A percentile compares a stretch with the other conserved stretches of the same genome.
Conservation (phyloP, 768 basidiomycete species). For the Leccinum barrowsii region DNA sequence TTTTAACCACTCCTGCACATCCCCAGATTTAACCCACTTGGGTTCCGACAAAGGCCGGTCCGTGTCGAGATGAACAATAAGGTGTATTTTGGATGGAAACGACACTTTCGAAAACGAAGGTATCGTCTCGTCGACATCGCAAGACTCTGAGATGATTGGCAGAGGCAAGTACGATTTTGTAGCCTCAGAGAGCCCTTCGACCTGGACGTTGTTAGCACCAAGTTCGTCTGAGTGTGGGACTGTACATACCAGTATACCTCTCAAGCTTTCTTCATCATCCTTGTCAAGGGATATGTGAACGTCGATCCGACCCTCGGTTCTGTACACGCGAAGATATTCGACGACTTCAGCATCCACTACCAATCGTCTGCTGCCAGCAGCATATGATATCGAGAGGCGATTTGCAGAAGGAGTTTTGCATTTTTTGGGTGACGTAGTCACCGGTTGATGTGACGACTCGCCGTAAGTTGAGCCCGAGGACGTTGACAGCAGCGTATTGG, state of each 20-base stretch:
- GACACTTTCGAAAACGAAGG: conserved; percentile 64
- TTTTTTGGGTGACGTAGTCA: conserved; percentile 28
- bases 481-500: conserved; percentile 42
- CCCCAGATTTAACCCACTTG: conserved; percentile 94
- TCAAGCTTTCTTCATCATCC: conserved; percentile 53
- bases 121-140: conserved; percentile 57
- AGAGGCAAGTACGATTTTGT: conserved; percentile 69
- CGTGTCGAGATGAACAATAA: conserved; percentile 80
- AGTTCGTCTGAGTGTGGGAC: conserved; percentile 1
- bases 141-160: conserved; percentile 38
- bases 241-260: conserved; percentile 70
- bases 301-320: conserved; percentile 84
- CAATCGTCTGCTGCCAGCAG: conserved; percentile 80
- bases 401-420: conserved; percentile 66
- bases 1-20: conserved; percentile 90
- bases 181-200: conserved; percentile 69
- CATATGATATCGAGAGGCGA: conserved; percentile 93
- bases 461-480: conserved; percentile 40
- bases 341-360: conserved; percentile 89
- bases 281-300: conserved; percentile 61
- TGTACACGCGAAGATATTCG: conserved; percentile 72
- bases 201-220: conserved; percentile 38
- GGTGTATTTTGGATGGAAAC: conserved; percentile 54
- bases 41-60: conserved; percentile 90
- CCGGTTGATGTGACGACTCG: conserved; percentile 39